These are phyloP conservation scores for Tirmania nivea DNA, from an alignment of 495 filamentous ascomycete genomes.

Conservation along the genomic window DNA sequence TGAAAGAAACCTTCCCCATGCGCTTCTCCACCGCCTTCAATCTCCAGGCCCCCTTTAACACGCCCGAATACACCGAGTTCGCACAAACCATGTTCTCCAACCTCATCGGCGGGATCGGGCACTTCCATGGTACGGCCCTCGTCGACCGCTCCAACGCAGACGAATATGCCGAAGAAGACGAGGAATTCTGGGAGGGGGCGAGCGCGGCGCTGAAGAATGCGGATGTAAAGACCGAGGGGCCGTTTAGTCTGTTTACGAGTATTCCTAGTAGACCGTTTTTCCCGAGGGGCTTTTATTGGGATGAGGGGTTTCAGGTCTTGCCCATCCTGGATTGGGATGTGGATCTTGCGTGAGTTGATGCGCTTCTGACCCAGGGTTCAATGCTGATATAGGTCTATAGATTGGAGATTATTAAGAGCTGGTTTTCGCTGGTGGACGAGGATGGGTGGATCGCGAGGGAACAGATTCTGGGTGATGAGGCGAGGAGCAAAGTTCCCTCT, in stretches of 20 bases:
- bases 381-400: constrained; percentile 13
- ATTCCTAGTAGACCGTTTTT: constrained; percentile 92
- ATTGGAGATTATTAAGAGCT: constrained; percentile 81
- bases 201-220: constrained; percentile 26
- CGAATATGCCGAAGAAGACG: constrained; percentile 89
- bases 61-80: constrained; percentile 53
- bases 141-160: constrained; percentile 76
- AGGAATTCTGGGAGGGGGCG: constrained; percentile 92
- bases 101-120: constrained; percentile 81
- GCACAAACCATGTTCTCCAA: constrained; percentile 84
- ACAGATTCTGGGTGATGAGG: constrained; percentile 87
- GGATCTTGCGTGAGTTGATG: constrained; percentile 43
- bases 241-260: constrained; percentile 75
- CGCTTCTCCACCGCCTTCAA: constrained; percentile 53
- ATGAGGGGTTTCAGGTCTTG: constrained; percentile 89
- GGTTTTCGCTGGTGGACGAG: constrained; percentile 89
- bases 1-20: constrained; percentile 44
- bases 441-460: constrained; percentile 96
- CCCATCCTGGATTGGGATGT: constrained; percentile 86
- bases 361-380: background rate
- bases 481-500: constrained; percentile 80
- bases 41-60: constrained; percentile 53
- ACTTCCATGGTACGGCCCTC: constrained; percentile 69
- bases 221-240: constrained; percentile 44
- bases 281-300: constrained; percentile 89